phyloP scores from a whole-genome alignment of 208 protist species.

The Leishmania amazonensis region DNA sequence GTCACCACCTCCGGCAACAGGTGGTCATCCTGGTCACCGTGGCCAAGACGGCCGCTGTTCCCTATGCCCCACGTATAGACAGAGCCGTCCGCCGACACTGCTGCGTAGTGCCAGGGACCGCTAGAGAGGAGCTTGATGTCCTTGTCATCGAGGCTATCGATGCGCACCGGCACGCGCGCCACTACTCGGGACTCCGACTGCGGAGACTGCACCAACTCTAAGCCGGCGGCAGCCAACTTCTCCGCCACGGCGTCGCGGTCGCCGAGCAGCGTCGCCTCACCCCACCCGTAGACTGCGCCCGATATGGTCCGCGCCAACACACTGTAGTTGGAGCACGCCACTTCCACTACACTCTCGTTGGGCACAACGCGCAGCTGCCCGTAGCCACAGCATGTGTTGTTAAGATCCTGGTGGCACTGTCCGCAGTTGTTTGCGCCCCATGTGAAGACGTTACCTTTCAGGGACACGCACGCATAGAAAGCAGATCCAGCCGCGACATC shows the following conservation, averaged over 20 bases:
- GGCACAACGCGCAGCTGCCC: slow-evolving; percentile 45
- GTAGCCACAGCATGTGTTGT: slow-evolving; percentile 55
- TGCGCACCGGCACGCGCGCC: slow-evolving; percentile 37
- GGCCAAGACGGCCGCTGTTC: slow-evolving; percentile 78
- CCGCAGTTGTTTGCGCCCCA: slow-evolving; percentile 83
- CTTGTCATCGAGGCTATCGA: slow-evolving; percentile 40
- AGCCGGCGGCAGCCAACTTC: slow-evolving; percentile 9
- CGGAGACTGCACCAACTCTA: slow-evolving; percentile 20
- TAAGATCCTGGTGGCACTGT: slow-evolving; percentile 63
- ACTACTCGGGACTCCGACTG: slow-evolving; percentile 31
- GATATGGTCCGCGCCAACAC: slow-evolving; percentile 65
- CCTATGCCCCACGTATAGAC: slow-evolving; percentile 85
- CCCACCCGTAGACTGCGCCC: slow-evolving; percentile 77
- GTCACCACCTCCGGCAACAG: slow-evolving; percentile 41
- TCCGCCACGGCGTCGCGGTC: slow-evolving; percentile 32
- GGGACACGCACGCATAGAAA: slow-evolving; percentile 58
- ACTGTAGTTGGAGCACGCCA: slow-evolving; percentile 66
- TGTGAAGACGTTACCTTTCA: slow-evolving; percentile 57
- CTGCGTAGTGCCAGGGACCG: slow-evolving; percentile 85
- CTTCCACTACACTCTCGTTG: slow-evolving; percentile 58
- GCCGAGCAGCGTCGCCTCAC: slow-evolving; percentile 61
- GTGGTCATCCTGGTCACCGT: slow-evolving; percentile 62
- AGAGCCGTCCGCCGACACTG: slow-evolving; percentile 39
- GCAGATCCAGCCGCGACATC: slow-evolving; percentile 61
- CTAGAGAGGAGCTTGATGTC: slow-evolving; percentile 44